phyloP scores from a whole-genome alignment of 179 eudicot genomes.

The Spinacia oleracea region DNA sequence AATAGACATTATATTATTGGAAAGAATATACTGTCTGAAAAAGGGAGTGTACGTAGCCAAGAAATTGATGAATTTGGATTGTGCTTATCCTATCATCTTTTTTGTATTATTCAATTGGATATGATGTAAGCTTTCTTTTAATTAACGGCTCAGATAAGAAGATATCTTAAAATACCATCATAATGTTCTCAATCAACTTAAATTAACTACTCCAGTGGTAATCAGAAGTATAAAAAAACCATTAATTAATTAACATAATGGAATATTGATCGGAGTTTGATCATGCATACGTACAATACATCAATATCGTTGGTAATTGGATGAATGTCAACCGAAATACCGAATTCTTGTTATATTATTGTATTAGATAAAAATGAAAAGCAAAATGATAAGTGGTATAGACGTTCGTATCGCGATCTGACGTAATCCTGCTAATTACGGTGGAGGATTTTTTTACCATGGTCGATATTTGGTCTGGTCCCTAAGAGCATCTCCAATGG shows the following conservation, averaged over 20 bases:
- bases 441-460: too few relatives aligned
- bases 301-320: neutral
- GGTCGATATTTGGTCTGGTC: too few relatives aligned
- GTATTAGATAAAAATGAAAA: too few relatives aligned
- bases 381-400: too few relatives aligned
- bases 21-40: neutral
- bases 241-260: neutral
- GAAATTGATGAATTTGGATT: slow-evolving; percentile 8
- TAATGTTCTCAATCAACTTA: neutral
- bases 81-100: slow-evolving; percentile 7
- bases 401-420: too few relatives aligned
- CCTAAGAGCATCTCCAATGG: too few relatives aligned
- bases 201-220: neutral
- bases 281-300: neutral
- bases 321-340: neutral
- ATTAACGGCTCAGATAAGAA: slow-evolving; percentile 6
- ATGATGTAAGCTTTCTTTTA: neutral
- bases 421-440: too few relatives aligned
- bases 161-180: neutral
- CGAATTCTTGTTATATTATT: neutral
- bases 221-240: neutral
- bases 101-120: slow-evolving; percentile 1
- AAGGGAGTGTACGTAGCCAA: neutral
- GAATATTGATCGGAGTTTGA: slow-evolving; percentile 8
- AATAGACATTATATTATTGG: neutral